Evolutionary conservation across 2,329 filamentous ascomycete species (phyloP), one percentile per base, ranked within the genome.

Genomic region (Exophiala lecanii-corni): DNA sequence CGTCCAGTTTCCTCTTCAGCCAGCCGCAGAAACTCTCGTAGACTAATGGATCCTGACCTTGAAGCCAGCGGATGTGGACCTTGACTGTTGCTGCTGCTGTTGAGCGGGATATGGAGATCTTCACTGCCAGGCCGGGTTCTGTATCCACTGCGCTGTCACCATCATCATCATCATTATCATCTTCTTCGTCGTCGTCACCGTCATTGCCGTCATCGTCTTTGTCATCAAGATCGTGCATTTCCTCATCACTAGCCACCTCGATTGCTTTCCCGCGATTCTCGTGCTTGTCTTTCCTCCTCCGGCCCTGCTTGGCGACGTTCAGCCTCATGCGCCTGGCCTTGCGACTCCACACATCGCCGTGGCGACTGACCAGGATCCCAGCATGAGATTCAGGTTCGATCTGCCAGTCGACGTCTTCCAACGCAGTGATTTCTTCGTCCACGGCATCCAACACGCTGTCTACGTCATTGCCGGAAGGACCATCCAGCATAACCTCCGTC

Each of bases 11-110:
- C 25, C 76, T 70, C 62, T 81, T 85, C 33, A 94, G 51, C 69
- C 89, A 88, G 0, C 87, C 89, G 47, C 81, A 84, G 50, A 98
- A 88, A 60, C 89, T 96, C 65, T 94, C 86, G 63, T 91, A 95
- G 0, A 92, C 59, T 1, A 81, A 73, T 13, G 76, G 70, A 53
- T 94, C 85, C 4, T 73, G 70, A 0, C 92, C 91, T 55, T 86
- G 81, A 1, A 87, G 59, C 89, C 87, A 94, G 21, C 85, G 72
- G 41, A 84, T 69, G 3, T 64, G 54, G 3, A 84, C 66, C 2
- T 59, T 63, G 28, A 5, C 3, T 21, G 18, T 57, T 51, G 21
- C 17, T 7, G n/a, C 31, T 18, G 25, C 6, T 13, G 19, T 35
- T 20, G 16, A 12, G 25, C 19, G 9, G 25, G 31, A 19, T 10